Conservation (phyloP, 768 basidiomycete species). For the Boletus subparvulus region DNA sequence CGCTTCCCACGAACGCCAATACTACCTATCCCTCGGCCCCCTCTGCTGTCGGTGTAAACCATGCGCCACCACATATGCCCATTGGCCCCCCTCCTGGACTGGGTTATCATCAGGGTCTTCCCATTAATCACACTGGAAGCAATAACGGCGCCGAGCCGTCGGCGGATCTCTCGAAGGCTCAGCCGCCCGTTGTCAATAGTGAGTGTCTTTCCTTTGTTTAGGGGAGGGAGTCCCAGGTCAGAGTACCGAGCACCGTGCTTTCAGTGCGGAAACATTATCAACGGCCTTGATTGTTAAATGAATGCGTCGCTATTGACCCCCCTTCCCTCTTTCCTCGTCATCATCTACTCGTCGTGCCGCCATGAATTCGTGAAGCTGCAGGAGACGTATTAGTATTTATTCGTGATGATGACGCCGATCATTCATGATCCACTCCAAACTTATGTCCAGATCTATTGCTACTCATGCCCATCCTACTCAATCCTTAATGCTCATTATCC, state of each 20-base stretch:
- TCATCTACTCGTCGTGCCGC: constrained; percentile 24
- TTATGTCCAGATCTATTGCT: constrained; percentile 7
- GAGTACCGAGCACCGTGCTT: constrained; percentile 88
- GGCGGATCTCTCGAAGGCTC: constrained; percentile 29
- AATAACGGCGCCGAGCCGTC: constrained; percentile 20
- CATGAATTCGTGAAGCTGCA: constrained; percentile 29
- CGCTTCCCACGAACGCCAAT: constrained; percentile 9
- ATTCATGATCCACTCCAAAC: constrained; percentile 13
- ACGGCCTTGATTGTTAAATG: constrained; percentile 56
- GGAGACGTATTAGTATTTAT: constrained; percentile 21
- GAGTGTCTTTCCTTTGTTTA: constrained; percentile 58
- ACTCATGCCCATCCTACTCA: constrained; percentile 2
- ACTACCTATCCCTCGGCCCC: constrained; percentile 10
- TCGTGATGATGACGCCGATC: constrained; percentile 23
- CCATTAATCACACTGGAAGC: constrained; percentile 23
- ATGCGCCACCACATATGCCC: constrained; percentile 24
- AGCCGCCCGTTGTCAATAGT: constrained; percentile 46
- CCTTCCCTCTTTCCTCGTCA: constrained; percentile 18
- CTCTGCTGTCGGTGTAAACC: constrained; percentile 15
- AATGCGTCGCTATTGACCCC: constrained; percentile 31
- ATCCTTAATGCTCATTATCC: constrained; percentile 16
- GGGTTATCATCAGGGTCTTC: constrained; percentile 39
- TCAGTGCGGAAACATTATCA: constrained; percentile 83
- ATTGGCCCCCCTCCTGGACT: constrained; percentile 73
- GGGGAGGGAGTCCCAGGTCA: constrained; percentile 79